Conservation (phyloP, 352 stramenopile genomes). For the Porosira glacialis region DNA sequence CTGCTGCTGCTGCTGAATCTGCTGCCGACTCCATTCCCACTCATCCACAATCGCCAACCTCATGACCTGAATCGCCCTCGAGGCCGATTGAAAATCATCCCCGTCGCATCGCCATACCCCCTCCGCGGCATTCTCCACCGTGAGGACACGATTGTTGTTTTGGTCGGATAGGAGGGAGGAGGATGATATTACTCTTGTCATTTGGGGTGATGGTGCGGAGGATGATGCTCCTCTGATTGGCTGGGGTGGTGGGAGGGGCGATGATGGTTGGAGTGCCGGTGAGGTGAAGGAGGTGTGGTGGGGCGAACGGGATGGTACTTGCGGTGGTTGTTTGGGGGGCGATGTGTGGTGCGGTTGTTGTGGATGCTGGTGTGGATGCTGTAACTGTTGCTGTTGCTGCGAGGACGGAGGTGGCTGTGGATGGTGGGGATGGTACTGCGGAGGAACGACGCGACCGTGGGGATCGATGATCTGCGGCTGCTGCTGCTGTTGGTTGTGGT, state of each 20-base stretch:
- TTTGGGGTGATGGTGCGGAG: too few species aligned
- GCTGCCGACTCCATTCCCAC: slow-evolving; percentile 41
- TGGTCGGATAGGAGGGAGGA: too few species aligned
- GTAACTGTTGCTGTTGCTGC: slow-evolving; percentile 16
- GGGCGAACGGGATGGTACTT: too few species aligned
- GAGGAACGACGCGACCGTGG: slow-evolving; percentile 4
- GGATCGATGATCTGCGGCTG: slow-evolving; percentile 5
- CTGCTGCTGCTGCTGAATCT: slow-evolving; percentile 9
- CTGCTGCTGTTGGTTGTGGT: slow-evolving; percentile 10
- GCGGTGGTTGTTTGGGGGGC: too few species aligned
- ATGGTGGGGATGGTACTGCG: slow-evolving; percentile 4
- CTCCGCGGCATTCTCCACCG: slow-evolving; percentile 48
- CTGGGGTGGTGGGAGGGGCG: too few species aligned
- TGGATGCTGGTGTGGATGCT: slow-evolving; percentile 35
- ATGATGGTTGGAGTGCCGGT: too few species aligned
- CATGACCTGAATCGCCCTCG: slow-evolving; percentile 41
- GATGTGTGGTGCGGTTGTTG: too few species aligned
- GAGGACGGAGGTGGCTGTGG: slow-evolving; percentile 10
- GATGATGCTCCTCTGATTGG: too few species aligned
- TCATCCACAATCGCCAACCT: slow-evolving; percentile 50
- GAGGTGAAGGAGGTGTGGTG: too few species aligned
- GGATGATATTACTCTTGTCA: too few species aligned
- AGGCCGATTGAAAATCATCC: slow-evolving; percentile 48
- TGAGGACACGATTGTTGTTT: too few species aligned
- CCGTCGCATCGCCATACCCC: slow-evolving; percentile 58